A percentile compares a stretch with the other conserved stretches of the same genome.
phyloP scores from a whole-genome alignment of 1,139 yeast genomes.

The Ogataea hybrid region DNA sequence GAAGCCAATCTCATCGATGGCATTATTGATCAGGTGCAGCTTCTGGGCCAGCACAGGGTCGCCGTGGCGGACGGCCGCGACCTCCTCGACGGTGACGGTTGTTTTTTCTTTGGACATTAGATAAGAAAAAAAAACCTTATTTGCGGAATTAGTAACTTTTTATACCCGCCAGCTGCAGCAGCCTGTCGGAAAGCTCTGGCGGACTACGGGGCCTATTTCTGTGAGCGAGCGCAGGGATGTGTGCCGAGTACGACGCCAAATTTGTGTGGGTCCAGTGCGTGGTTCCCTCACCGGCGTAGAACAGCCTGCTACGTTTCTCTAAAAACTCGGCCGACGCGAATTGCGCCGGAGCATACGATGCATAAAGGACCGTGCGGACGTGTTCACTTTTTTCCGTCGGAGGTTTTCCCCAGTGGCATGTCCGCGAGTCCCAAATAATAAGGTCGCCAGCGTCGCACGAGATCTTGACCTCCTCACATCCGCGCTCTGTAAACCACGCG shows the following conservation, averaged over 20 bases:
- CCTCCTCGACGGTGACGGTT: background rate
- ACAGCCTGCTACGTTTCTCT: slow-evolving; percentile 18
- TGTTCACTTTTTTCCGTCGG: slow-evolving; percentile 14
- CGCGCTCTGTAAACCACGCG: slow-evolving; percentile 22
- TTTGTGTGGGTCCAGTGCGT: slow-evolving; percentile 30
- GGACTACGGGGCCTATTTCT: slow-evolving; percentile 2
- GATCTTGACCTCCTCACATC: slow-evolving; percentile 21
- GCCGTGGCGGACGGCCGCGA: background rate
- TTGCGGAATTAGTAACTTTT: slow-evolving; percentile 2
- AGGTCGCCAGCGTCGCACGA: slow-evolving; percentile 29
- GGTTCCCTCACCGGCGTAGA: slow-evolving; percentile 27
- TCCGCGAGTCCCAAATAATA: slow-evolving; percentile 32
- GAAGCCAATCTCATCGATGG: slow-evolving; percentile 52
- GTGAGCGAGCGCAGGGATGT: slow-evolving; percentile 11
- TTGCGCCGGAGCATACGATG: slow-evolving; percentile 26
- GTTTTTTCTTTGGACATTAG: background rate
- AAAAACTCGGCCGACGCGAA: slow-evolving; percentile 28
- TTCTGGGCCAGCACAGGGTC: slow-evolving; percentile 26
- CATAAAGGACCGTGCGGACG: slow-evolving; percentile 26
- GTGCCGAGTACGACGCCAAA: slow-evolving; percentile 1
- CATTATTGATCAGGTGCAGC: slow-evolving; percentile 38
- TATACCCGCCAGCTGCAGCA: slow-evolving; percentile 11
- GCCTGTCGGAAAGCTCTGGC: slow-evolving; percentile 18
- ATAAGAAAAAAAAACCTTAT: background rate
- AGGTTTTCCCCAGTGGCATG: slow-evolving; percentile 26